A percentile compares a stretch with the other conserved stretches of the same genome.
Evolutionary conservation across 768 basidiomycete genomes (phyloP).

Genomic region (Lactarius psammicola): DNA sequence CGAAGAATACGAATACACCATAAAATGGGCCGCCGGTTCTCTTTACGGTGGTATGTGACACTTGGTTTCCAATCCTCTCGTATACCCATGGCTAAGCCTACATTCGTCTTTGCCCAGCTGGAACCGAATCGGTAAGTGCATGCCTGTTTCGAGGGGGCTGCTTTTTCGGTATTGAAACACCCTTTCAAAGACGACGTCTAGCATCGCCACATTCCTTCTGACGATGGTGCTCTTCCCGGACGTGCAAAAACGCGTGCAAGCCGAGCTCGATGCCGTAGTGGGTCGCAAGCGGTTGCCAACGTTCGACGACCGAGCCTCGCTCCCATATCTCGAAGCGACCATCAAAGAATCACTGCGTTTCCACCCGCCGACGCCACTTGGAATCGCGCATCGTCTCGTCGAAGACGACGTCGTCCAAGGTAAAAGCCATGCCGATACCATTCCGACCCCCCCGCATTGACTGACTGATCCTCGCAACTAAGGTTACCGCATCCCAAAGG

Average conservation of each 20-base stretch:
- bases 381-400: slow-evolving; percentile 35
- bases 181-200: slow-evolving; percentile 19
- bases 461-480: neutral
- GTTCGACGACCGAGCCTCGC: slow-evolving; percentile 21
- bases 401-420: slow-evolving; percentile 36
- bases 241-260: slow-evolving; percentile 24
- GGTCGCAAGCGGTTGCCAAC: slow-evolving; percentile 26
- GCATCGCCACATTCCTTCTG: slow-evolving; percentile 26
- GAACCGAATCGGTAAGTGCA: slow-evolving; percentile 25
- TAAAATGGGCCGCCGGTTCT: slow-evolving; percentile 29
- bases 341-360: slow-evolving; percentile 29
- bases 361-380: slow-evolving; percentile 29
- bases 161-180: neutral
- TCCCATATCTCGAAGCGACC: slow-evolving; percentile 27
- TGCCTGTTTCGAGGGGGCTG: neutral
- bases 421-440: neutral
- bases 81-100: neutral
- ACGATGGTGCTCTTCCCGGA: slow-evolving; percentile 27
- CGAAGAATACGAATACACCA: slow-evolving; percentile 27
- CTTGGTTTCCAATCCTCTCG: neutral
- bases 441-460: neutral
- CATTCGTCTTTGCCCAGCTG: neutral
- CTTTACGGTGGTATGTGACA: slow-evolving; percentile 27
- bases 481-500: slow-evolving; percentile 39
- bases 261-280: slow-evolving; percentile 25